Conservation (phyloP, 23 red algal species). For the Gracilaria domingensis region DNA sequence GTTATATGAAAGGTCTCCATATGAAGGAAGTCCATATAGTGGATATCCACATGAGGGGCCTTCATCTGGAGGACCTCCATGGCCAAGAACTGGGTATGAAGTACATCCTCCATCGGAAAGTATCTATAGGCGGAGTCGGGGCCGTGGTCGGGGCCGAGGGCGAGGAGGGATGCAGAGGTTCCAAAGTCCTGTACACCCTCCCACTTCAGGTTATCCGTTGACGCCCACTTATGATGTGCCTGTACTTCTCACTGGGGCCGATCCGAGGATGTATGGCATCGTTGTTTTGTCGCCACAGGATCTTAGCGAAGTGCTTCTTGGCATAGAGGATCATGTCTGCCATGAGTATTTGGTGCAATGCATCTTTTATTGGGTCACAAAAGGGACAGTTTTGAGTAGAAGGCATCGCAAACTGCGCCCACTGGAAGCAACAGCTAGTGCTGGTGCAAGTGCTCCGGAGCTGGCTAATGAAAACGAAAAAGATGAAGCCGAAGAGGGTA, state of each 20-base stretch:
- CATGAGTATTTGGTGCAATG: slow-evolving; percentile 30
- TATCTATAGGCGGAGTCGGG: too few relatives aligned
- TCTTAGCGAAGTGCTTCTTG: background rate
- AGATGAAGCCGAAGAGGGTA: background rate
- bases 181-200: too few relatives aligned
- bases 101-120: too few relatives aligned
- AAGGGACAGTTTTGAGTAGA: background rate
- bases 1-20: background rate
- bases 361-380: slow-evolving; percentile 16
- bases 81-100: too few relatives aligned
- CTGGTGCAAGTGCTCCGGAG: background rate
- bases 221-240: background rate
- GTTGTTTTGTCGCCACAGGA: background rate
- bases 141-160: background rate
- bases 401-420: background rate
- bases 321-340: too few relatives aligned
- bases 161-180: background rate
- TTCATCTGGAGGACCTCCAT: too few relatives aligned
- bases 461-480: background rate
- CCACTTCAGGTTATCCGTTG: background rate
- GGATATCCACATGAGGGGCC: background rate
- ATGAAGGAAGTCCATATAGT: background rate
- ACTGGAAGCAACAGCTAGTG: background rate
- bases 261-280: background rate
- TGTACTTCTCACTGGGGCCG: background rate